Percentiles rank a stretch among this genome's conserved stretches.
These are phyloP conservation scores for Meyerozyma guilliermondii DNA, from an alignment of 1,139 yeast species.

Conservation along the genomic window DNA sequence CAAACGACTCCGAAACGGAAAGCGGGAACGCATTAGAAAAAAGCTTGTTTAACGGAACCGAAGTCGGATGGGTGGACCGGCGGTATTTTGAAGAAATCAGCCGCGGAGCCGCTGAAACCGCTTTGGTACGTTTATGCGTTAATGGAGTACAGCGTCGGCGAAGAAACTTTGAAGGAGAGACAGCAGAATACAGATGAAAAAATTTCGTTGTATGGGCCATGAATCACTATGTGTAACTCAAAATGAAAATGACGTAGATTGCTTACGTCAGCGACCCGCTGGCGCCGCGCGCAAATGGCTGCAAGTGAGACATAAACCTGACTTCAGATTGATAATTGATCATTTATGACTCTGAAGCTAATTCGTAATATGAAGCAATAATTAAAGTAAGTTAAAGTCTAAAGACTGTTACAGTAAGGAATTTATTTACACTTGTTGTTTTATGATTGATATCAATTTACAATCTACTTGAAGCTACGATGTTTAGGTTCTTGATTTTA, in stretches of 20 bases:
- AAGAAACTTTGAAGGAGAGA: not conserved
- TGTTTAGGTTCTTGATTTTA: too few species aligned
- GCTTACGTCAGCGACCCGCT: not conserved
- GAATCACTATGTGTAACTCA: not conserved
- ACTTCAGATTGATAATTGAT: too few species aligned
- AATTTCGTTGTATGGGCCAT: not conserved
- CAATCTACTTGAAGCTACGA: too few species aligned
- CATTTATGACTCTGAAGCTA: too few species aligned
- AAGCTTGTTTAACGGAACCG: constrained; percentile 51
- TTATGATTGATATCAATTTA: too few species aligned
- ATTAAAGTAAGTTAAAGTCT: too few species aligned
- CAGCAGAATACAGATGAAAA: not conserved
- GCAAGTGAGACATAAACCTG: not conserved
- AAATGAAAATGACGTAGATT: not conserved
- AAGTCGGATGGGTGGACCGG: constrained; percentile 57
- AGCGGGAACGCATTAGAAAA: constrained; percentile 56
- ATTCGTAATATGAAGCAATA: too few species aligned
- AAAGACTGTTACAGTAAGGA: too few species aligned
- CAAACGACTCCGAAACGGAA: constrained; percentile 43
- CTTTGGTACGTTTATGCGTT: not conserved
- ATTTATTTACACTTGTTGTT: too few species aligned
- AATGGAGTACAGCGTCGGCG: not conserved
- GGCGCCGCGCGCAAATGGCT: not conserved
- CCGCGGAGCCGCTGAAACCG: constrained; percentile 6
- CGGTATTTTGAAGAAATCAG: constrained; percentile 17